Evolutionary conservation across 805 yeast genomes (phyloP).

Genomic region (Candida maesae): DNA sequence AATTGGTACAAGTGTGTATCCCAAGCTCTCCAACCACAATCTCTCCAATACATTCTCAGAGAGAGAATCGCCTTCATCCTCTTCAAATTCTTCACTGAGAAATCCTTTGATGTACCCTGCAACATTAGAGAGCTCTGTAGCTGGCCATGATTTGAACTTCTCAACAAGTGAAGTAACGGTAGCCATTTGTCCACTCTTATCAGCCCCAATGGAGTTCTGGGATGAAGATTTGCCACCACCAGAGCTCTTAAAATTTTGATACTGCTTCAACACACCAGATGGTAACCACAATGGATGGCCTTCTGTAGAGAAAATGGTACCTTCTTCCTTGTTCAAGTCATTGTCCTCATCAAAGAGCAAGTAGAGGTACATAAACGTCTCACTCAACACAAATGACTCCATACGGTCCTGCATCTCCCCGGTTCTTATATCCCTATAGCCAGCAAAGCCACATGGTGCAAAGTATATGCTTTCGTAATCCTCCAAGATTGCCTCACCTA

Average conservation of each 20-base stretch:
- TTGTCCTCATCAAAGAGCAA: conserved; percentile 72
- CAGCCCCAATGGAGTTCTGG: not conserved
- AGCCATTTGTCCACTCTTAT: not conserved
- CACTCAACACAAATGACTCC: conserved; percentile 90
- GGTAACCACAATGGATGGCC: conserved; percentile 87
- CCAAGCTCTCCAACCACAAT: conserved; percentile 3
- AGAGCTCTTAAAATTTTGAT: conserved; percentile 13
- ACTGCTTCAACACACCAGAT: conserved; percentile 27
- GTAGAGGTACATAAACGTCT: conserved; percentile 79
- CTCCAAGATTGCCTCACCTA: conserved; percentile 63
- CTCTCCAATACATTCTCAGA: conserved; percentile 1
- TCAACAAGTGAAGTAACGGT: conserved; percentile 1
- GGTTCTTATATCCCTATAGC: conserved; percentile 61
- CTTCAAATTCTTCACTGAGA: conserved; percentile 2
- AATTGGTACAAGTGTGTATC: not conserved
- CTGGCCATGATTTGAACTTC: conserved; percentile 8
- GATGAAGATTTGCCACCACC: not conserved
- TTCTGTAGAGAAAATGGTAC: conserved; percentile 67
- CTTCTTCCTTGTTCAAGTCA: conserved; percentile 41
- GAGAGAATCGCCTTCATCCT: not conserved
- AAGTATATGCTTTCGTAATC: conserved; percentile 50
- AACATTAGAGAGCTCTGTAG: conserved; percentile 5
- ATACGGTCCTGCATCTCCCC: conserved; percentile 70
- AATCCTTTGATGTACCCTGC: conserved; percentile 8
- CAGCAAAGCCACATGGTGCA: conserved; percentile 77